Conservation (phyloP, 169 alveolate genomes). For the Plasmodium malariae region DNA sequence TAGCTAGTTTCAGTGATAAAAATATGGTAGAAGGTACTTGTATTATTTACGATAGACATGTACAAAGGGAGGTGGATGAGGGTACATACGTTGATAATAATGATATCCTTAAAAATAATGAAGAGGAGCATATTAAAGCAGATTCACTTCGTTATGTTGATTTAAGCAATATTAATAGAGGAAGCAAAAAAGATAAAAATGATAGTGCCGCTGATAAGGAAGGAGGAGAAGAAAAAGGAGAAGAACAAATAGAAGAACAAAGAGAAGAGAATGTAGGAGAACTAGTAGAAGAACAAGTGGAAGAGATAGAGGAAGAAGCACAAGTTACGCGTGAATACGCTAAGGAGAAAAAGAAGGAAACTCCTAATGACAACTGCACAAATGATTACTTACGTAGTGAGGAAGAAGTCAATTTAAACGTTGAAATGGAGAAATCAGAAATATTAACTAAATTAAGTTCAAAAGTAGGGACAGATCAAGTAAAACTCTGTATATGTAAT, state of each 20-base stretch:
- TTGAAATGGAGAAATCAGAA: background rate
- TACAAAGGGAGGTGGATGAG: background rate
- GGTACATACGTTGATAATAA: background rate
- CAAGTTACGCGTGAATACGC: background rate
- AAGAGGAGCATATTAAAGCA: background rate
- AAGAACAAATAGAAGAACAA: background rate
- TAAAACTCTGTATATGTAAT: background rate
- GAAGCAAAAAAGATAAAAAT: background rate
- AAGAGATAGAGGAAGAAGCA: background rate
- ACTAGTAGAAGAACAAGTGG: background rate
- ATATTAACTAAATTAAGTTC: background rate
- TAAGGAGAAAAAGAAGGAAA: background rate
- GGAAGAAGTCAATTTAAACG: background rate
- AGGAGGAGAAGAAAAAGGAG: background rate
- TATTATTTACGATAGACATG: background rate
- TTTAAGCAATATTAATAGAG: background rate
- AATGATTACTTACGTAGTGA: background rate
- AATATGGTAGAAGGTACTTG: background rate
- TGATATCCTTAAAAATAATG: background rate
- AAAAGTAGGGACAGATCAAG: background rate
- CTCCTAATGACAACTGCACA: background rate
- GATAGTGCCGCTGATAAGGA: background rate
- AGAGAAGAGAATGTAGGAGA: background rate
- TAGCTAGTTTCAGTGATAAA: background rate
- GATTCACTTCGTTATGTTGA: background rate